These are phyloP conservation scores for Boletus sensibilis DNA, from an alignment of 768 basidiomycete species.

Conservation along the genomic window DNA sequence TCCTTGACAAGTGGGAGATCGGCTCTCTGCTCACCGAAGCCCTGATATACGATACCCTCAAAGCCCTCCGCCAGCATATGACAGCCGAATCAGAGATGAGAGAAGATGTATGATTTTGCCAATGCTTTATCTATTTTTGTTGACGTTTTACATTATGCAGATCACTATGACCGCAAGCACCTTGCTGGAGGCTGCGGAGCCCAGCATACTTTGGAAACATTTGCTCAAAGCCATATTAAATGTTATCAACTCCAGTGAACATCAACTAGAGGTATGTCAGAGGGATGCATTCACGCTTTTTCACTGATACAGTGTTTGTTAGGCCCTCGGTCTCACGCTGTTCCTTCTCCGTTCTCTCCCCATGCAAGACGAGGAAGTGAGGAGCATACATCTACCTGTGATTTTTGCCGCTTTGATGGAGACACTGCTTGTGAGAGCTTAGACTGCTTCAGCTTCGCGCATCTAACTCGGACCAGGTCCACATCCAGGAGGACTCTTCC, in stretches of 20 bases:
- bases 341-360: conserved; percentile 77
- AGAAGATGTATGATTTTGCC: conserved; percentile 54
- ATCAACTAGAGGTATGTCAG: conserved; percentile 46
- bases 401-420: conserved; percentile 71
- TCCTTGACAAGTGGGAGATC: conserved; percentile 97
- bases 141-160: conserved; percentile 36
- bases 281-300: neutral
- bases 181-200: conserved; percentile 91
- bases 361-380: conserved; percentile 84
- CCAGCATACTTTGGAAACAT: conserved; percentile 81
- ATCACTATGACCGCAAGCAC: conserved; percentile 81
- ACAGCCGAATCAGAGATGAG: conserved; percentile 50
- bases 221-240: conserved; percentile 57
- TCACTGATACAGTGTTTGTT: conserved; percentile 5
- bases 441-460: neutral
- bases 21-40: conserved; percentile 77
- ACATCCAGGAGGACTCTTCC: conserved; percentile 37
- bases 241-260: conserved; percentile 48
- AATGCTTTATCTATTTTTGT: neutral
- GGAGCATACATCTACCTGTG: conserved; percentile 75
- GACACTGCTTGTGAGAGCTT: conserved; percentile 52
- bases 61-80: conserved; percentile 59
- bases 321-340: conserved; percentile 66
- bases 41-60: conserved; percentile 78
- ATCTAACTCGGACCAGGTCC: conserved; percentile 29